phyloP scores from a whole-genome alignment of 2,329 filamentous ascomycete genomes.

The Bipolaris bicolor region DNA sequence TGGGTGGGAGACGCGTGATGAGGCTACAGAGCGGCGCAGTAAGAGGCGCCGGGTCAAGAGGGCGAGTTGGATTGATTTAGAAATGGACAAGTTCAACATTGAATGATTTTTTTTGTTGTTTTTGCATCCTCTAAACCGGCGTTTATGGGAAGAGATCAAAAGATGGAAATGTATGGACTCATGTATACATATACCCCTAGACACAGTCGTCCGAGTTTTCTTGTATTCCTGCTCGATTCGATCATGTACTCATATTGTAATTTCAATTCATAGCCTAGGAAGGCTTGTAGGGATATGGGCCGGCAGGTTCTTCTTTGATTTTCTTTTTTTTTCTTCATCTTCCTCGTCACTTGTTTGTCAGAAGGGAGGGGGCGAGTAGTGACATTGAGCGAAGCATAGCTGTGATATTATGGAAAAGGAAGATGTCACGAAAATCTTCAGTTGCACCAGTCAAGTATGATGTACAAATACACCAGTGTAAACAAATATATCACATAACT shows the following conservation, averaged over 20 bases:
- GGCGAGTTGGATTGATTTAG: conserved; percentile 43
- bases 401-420: no score
- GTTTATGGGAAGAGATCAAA: not conserved
- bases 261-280: not conserved
- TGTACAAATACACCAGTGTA: no score
- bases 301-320: no score
- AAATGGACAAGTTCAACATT: conserved; percentile 45
- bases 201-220: not conserved
- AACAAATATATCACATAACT: no score
- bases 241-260: not conserved
- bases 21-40: conserved; percentile 28
- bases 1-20: conserved; percentile 22
- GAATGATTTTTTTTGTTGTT: conserved; percentile 19
- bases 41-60: conserved; percentile 22
- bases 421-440: no score
- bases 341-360: no score
- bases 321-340: no score
- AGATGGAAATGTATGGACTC: not conserved
- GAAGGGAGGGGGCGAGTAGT: no score
- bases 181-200: not conserved
- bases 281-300: no score
- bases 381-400: no score
- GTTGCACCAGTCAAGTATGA: no score
- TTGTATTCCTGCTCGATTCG: not conserved
- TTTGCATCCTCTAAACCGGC: not conserved